Evolutionary conservation across 2,329 filamentous ascomycete species (phyloP).

Genomic region (Phyllosticta capitalensis): DNA sequence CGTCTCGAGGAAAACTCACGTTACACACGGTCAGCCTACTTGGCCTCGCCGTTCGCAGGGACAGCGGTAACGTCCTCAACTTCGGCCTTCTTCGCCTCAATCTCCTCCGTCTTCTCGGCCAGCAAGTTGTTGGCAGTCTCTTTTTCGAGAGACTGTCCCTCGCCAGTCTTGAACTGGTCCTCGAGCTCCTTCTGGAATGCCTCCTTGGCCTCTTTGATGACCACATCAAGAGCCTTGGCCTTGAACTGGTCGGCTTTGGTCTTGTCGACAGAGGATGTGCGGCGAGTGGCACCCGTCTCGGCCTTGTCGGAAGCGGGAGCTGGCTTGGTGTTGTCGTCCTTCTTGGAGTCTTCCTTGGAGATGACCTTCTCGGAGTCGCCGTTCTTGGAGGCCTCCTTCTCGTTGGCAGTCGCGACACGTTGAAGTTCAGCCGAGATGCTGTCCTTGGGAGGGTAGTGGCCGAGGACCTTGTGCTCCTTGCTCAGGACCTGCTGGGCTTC

Average conservation of each 20-base stretch:
- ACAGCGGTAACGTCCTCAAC: neutral
- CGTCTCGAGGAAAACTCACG: neutral
- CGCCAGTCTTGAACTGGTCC: neutral
- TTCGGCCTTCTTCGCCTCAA: neutral
- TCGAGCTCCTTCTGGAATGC: neutral
- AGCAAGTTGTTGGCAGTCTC: neutral
- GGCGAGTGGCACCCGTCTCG: neutral
- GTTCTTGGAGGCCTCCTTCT: constrained; percentile 22
- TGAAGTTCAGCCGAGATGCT: constrained; percentile 5
- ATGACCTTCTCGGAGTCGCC: constrained; percentile 22
- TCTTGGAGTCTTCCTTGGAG: constrained; percentile 23
- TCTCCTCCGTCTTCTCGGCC: neutral
- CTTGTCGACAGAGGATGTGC: neutral
- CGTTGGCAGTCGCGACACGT: constrained; percentile 18
- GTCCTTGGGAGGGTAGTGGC: constrained; percentile 4
- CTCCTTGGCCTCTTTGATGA: neutral
- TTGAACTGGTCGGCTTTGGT: neutral
- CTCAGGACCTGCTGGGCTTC: constrained; percentile 21
- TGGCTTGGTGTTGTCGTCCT: constrained; percentile 10
- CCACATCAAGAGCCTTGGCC: neutral
- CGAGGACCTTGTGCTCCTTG: constrained; percentile 3
- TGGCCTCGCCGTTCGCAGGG: neutral
- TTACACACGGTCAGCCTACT: neutral
- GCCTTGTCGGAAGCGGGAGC: neutral
- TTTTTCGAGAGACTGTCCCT: neutral